phyloP scores from a whole-genome alignment of 257 asterid genomes.

The Thymus quinquecostatus region DNA sequence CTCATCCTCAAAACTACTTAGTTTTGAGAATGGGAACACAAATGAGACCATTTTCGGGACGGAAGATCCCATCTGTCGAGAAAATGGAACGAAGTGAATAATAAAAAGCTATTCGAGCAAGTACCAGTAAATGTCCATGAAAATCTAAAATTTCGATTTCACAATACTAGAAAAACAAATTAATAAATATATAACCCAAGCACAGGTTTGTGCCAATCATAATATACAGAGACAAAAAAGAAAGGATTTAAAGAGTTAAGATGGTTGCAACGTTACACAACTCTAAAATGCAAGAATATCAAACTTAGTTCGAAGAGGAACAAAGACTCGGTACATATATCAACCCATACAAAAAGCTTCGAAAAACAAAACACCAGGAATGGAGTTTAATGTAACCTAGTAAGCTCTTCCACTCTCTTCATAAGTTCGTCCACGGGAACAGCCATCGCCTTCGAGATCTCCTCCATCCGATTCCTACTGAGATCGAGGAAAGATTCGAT shows the following conservation, averaged over 20 bases:
- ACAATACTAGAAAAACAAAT: background rate
- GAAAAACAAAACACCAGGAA: background rate
- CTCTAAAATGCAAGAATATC: background rate
- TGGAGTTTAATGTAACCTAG: slow-evolving; percentile 71
- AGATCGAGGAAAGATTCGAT: slow-evolving; percentile 94
- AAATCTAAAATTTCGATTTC: background rate
- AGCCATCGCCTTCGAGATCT: slow-evolving; percentile 68
- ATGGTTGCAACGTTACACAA: background rate
- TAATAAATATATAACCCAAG: background rate
- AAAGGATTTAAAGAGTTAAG: background rate
- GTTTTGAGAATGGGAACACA: too few relatives aligned
- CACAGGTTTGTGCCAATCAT: slow-evolving; percentile 7
- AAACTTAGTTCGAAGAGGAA: background rate
- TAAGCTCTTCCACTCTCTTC: slow-evolving; percentile 97
- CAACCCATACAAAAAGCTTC: slow-evolving; percentile 3
- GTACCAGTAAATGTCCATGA: background rate
- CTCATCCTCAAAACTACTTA: too few relatives aligned
- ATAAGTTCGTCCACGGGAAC: slow-evolving; percentile 84
- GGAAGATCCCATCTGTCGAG: too few relatives aligned
- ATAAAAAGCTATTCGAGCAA: too few relatives aligned
- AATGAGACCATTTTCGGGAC: too few relatives aligned
- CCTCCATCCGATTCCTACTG: slow-evolving; percentile 74
- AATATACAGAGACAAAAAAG: slow-evolving; percentile 20
- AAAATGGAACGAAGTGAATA: too few relatives aligned
- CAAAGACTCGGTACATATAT: background rate